These are phyloP conservation scores for Stagonosporopsis chrysanthemi DNA, from an alignment of 2,329 filamentous ascomycete genomes.

Conservation along the genomic window DNA sequence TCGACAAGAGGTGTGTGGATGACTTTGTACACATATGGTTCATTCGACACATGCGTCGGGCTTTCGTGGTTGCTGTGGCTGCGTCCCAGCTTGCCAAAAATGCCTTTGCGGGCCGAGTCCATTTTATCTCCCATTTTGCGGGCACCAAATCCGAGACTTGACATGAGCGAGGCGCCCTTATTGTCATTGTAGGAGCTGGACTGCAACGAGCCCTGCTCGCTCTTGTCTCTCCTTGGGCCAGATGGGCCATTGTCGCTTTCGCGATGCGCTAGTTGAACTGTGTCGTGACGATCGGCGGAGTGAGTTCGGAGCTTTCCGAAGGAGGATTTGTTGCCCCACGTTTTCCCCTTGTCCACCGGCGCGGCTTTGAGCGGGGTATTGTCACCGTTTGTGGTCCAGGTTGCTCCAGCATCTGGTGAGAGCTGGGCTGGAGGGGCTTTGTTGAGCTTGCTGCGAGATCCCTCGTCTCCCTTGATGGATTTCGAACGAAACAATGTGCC, in stretches of 20 bases:
- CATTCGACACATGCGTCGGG: conserved; percentile 70
- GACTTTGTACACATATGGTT: conserved; percentile 83
- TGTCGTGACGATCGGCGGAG: conserved; percentile 71
- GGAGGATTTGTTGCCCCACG: conserved; percentile 71
- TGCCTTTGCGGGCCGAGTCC: conserved; percentile 77
- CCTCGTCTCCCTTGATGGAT: conserved; percentile 56
- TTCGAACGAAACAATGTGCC: conserved; percentile 52
- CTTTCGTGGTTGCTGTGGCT: conserved; percentile 75
- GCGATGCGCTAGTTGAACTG: conserved; percentile 39
- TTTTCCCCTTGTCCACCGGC: conserved; percentile 70
- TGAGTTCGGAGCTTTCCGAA: conserved; percentile 69
- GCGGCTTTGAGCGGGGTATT: conserved; percentile 66
- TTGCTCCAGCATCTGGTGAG: conserved; percentile 38
- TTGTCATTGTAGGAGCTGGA: conserved; percentile 66
- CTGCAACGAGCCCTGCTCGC: conserved; percentile 46
- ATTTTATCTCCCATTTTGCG: conserved; percentile 75
- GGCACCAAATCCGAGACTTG: conserved; percentile 74
- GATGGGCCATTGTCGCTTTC: conserved; percentile 38
- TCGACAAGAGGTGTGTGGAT: conserved; percentile 87
- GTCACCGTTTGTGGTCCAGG: conserved; percentile 46
- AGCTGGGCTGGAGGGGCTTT: conserved; percentile 43
- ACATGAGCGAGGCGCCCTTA: conserved; percentile 70
- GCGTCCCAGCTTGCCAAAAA: conserved; percentile 79
- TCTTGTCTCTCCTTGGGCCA: conserved; percentile 36
- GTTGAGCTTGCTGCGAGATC: conserved; percentile 39